A percentile compares a stretch with the other conserved stretches of the same genome.
Conservation (phyloP, 805 yeast species). For the Metschnikowia anglica region DNA sequence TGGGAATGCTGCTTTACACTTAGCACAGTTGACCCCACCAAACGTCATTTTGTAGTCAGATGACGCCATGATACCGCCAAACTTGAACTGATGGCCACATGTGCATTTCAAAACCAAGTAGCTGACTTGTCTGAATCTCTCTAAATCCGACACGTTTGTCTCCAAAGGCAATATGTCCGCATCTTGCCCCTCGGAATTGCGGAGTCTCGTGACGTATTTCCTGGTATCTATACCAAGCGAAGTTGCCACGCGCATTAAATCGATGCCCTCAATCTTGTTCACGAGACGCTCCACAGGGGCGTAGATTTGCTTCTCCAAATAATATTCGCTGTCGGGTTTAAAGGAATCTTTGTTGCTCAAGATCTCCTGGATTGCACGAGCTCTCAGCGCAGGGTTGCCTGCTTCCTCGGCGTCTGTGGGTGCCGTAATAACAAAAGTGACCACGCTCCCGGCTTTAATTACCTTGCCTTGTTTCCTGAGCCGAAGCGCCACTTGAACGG, state of each 20-base stretch:
- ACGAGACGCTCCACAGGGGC: conserved; percentile 88
- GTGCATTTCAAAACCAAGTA: conserved; percentile 56
- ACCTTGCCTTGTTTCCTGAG: conserved; percentile 81
- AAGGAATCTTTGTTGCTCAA: conserved; percentile 49
- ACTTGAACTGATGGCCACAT: conserved; percentile 62
- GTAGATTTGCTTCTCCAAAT: conserved; percentile 83
- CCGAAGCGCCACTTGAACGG: conserved; percentile 85
- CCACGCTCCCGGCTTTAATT: conserved; percentile 84
- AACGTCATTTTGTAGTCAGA: conserved; percentile 58
- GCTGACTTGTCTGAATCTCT: conserved; percentile 70
- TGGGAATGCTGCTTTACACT: conserved; percentile 55
- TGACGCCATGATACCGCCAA: conserved; percentile 73
- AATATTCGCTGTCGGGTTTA: conserved; percentile 72
- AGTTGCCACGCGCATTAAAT: conserved; percentile 71
- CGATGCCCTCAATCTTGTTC: conserved; percentile 84
- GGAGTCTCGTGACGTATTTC: conserved; percentile 50
- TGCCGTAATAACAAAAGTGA: conserved; percentile 75
- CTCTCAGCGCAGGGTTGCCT: conserved; percentile 65
- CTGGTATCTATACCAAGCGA: conserved; percentile 75
- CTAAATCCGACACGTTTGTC: conserved; percentile 74
- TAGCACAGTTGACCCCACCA: conserved; percentile 68
- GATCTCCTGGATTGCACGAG: conserved; percentile 77
- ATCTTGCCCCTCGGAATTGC: conserved; percentile 32
- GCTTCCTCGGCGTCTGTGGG: conserved; percentile 28
- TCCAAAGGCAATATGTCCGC: conserved; percentile 67